Base-by-base conservation (phyloP, 768 basidiomycete genomes). In the Leccinum disarticulatum region DNA sequence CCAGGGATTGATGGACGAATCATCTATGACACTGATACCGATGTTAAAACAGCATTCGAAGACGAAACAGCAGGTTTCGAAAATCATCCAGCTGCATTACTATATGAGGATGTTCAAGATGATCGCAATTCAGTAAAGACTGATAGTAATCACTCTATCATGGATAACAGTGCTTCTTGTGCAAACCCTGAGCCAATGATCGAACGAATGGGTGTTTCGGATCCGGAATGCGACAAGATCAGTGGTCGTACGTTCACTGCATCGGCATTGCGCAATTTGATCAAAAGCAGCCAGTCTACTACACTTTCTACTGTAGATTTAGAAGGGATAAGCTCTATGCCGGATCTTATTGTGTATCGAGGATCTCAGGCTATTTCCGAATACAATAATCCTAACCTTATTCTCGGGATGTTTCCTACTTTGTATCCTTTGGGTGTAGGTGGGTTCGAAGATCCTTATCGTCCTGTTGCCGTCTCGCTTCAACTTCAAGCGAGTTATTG, bases 351-450 rank as follows among this genome's bases (percentile, higher is more conserved):
- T 2, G 46, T 76, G 2, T 64, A 64, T 57, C 50, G 56, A 17
- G 65, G 69, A 0, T 43, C 56, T 2, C n/a, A 52, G 9, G 54
- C 75, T 8, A 59, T 76, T 5, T 28, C 30, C 14, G 73, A 76
- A 48, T 77, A 75, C 50, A 54, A 73, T 9, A 75, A 77, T 64
- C 69, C 71, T 9, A 43, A 58, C n/a, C 58, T 75, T 0, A 52
- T 75, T 38, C 72, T 70, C 25, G 70, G 69, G 1, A 67, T 70
- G 64, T 76, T 54, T 60, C 75, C 75, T 1, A 73, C 66, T 3
- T 49, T 76, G 0, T 76, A 66, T 59, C 75, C 74, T 0, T 70
- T 55, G 60, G 72, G 74, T 8, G 57, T 70, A 22, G 71, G 74
- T 4, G 72, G 74, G 1, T 73, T 76, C 65, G 68, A 76, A 6